These are phyloP conservation scores for Fragaria vesca DNA, from an alignment of 306 rosid species.

Conservation along the genomic window DNA sequence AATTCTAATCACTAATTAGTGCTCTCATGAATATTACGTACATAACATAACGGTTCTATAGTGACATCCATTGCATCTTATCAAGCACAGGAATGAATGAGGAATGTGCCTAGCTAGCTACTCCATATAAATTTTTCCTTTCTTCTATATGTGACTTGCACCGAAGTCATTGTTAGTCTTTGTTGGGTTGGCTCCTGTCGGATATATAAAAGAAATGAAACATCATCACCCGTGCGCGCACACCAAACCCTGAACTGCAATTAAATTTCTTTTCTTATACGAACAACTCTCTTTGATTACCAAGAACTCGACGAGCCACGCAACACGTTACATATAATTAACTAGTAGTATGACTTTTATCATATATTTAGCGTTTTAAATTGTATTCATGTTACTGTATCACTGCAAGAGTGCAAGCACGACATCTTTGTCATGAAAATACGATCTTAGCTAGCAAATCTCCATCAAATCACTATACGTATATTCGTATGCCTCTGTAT, in stretches of 20 bases:
- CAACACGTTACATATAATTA: neutral
- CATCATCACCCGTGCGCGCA: neutral
- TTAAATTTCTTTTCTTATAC: neutral
- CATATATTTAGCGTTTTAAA: neutral
- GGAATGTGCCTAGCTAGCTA: neutral
- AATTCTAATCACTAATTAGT: too few relatives aligned
- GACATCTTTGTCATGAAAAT: conserved; percentile 4
- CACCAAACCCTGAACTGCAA: neutral
- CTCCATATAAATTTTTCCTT: neutral
- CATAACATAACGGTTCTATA: neutral
- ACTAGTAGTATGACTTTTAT: neutral
- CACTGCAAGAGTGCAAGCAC: neutral
- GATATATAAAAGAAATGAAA: neutral
- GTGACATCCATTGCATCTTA: neutral
- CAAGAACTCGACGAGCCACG: neutral
- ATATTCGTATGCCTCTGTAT: neutral
- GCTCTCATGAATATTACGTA: too few relatives aligned
- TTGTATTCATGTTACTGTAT: neutral
- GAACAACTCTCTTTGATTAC: neutral
- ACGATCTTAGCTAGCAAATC: neutral
- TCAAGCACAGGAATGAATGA: neutral
- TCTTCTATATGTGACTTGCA: neutral
- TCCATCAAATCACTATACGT: neutral
- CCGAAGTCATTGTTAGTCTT: neutral
- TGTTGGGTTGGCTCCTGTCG: neutral